Conservation (phyloP, 2,329 filamentous ascomycete species). For the Hypoxylon sp. region DNA sequence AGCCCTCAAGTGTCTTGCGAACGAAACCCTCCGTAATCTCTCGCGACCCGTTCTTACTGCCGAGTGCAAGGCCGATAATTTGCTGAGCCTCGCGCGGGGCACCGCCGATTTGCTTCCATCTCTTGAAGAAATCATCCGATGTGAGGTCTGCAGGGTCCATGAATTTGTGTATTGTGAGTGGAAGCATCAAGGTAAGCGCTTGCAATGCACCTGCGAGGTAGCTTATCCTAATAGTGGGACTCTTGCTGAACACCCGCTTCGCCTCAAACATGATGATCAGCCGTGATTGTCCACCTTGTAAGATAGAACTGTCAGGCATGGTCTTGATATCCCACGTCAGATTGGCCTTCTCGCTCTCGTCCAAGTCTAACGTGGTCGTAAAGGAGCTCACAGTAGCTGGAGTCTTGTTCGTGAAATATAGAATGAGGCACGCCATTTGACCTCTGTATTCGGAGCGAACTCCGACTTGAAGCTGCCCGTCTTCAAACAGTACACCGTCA, state of each 20-base stretch:
- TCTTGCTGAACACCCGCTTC: slow-evolving; percentile 81
- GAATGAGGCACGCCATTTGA: slow-evolving; percentile 94
- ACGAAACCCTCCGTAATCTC: slow-evolving; percentile 80
- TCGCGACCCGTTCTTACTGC: slow-evolving; percentile 66
- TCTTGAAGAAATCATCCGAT: slow-evolving; percentile 96
- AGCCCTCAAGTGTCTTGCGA: slow-evolving; percentile 79
- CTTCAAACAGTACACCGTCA: slow-evolving; percentile 94
- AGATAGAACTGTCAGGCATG: slow-evolving; percentile 85
- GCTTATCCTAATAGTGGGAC: slow-evolving; percentile 92
- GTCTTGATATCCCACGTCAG: slow-evolving; percentile 90
- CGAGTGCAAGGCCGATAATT: slow-evolving; percentile 77
- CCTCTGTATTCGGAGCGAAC: slow-evolving; percentile 93
- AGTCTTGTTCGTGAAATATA: slow-evolving; percentile 97
- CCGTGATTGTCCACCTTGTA: slow-evolving; percentile 81
- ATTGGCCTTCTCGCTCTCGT: slow-evolving; percentile 71
- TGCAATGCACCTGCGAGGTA: slow-evolving; percentile 95
- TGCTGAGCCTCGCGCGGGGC: slow-evolving; percentile 87
- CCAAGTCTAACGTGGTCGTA: slow-evolving; percentile 91
- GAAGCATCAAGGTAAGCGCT: slow-evolving; percentile 90
- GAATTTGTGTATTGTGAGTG: slow-evolving; percentile 91
- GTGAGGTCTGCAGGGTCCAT: slow-evolving; percentile 92
- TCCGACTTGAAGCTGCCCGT: slow-evolving; percentile 92
- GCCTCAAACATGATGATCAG: slow-evolving; percentile 96
- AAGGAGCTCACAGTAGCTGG: slow-evolving; percentile 87
- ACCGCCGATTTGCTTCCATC: slow-evolving; percentile 98